Percentiles rank a stretch among this genome's conserved stretches.
phyloP scores from a whole-genome alignment of 2,329 filamentous ascomycete species.

The Fusarium globosum region DNA sequence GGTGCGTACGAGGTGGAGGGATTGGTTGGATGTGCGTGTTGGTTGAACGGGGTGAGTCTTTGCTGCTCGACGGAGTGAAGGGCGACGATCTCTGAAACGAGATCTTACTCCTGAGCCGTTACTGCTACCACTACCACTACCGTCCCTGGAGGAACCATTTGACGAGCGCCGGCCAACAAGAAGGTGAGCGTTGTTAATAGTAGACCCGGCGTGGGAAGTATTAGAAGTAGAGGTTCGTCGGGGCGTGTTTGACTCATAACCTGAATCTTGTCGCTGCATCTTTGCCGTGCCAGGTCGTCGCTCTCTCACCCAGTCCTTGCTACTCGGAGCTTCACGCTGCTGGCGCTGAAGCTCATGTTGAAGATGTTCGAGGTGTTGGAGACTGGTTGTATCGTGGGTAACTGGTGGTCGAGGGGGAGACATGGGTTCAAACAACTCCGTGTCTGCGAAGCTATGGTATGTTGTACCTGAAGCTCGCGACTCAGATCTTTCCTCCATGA shows the following conservation, averaged over 20 bases:
- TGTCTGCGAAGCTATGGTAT: conserved; percentile 66
- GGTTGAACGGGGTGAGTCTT: conserved; percentile 49
- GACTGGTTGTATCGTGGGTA: conserved; percentile 38
- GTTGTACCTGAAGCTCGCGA: conserved; percentile 61
- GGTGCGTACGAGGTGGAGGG: conserved; percentile 50
- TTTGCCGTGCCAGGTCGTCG: conserved; percentile 48
- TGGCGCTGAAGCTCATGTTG: conserved; percentile 39
- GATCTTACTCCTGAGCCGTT: conserved; percentile 34
- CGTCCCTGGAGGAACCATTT: conserved; percentile 44
- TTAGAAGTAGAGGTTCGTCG: conserved; percentile 55
- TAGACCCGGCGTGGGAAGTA: conserved; percentile 33
- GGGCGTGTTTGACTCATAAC: conserved; percentile 63
- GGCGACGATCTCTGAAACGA: conserved; percentile 56
- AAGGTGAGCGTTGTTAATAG: conserved; percentile 39
- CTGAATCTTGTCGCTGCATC: conserved; percentile 68
- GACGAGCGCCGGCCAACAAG: conserved; percentile 51
- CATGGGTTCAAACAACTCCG: conserved; percentile 59
- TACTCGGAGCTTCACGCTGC: conserved; percentile 25
- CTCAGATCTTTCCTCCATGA: conserved; percentile 53
- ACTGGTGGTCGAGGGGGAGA: conserved; percentile 44
- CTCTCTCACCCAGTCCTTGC: conserved; percentile 39
- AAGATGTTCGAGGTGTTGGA: conserved; percentile 38
- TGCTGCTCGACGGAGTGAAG: conserved; percentile 55
- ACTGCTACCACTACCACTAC: conserved; percentile 6
- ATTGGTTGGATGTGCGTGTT: conserved; percentile 47